A percentile compares a stretch with the other conserved stretches of the same genome.
These are phyloP conservation scores for Leishmania martiniquensis DNA, from an alignment of 208 protist species.

Conservation along the genomic window DNA sequence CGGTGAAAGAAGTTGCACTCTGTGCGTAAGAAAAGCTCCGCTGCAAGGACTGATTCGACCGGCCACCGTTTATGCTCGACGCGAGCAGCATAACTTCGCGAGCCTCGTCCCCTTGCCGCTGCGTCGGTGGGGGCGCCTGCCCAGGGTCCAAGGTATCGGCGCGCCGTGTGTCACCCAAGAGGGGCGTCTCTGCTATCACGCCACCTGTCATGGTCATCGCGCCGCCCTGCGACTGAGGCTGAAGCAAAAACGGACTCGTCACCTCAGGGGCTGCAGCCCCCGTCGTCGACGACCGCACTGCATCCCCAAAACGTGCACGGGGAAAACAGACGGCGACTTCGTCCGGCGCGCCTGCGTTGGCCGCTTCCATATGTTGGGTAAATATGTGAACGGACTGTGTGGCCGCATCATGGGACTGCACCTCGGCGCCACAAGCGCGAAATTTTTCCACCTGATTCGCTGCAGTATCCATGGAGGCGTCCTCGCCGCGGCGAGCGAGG, in stretches of 20 bases:
- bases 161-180: not conserved
- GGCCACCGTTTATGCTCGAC: constrained; percentile 7
- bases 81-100: constrained; percentile 31
- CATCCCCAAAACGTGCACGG: not conserved
- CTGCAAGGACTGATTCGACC: constrained; percentile 1
- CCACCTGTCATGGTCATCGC: not conserved
- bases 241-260: not conserved
- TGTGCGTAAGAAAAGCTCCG: constrained; percentile 24
- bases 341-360: not conserved
- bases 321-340: not conserved
- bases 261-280: not conserved
- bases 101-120: constrained; percentile 4
- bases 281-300: not conserved
- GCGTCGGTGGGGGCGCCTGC: not conserved
- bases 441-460: constrained; percentile 23
- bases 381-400: constrained; percentile 33
- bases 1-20: constrained; percentile 8
- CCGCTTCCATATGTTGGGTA: constrained; percentile 15
- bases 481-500: constrained; percentile 5
- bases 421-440: constrained; percentile 27
- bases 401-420: constrained; percentile 24
- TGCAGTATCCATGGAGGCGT: not conserved
- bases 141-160: not conserved
- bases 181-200: not conserved
- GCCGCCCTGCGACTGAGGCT: not conserved